These are phyloP conservation scores for Peterozyma xylosa DNA, from an alignment of 805 yeast species.

Conservation along the genomic window DNA sequence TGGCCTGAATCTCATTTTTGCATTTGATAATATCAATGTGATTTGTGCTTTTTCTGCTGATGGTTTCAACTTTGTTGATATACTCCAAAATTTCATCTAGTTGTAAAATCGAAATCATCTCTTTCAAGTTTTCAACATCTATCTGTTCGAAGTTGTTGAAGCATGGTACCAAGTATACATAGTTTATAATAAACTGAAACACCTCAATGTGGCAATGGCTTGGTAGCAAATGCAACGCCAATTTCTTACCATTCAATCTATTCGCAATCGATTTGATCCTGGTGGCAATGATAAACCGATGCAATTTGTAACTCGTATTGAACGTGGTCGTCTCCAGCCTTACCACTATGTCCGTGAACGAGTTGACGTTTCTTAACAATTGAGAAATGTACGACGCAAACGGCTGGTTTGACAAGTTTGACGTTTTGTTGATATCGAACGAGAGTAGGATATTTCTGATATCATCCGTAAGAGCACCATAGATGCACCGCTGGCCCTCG, in stretches of 20 bases:
- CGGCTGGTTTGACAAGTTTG: conserved; percentile 55
- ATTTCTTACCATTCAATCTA: conserved; percentile 12
- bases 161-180: conserved; percentile 17
- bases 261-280: conserved; percentile 24
- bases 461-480: conserved; percentile 67
- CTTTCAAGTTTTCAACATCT: conserved; percentile 20
- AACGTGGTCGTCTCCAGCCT: conserved; percentile 16
- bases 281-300: conserved; percentile 33
- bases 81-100: conserved; percentile 29
- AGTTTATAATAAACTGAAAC: conserved; percentile 23
- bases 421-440: conserved; percentile 61
- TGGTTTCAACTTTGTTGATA: conserved; percentile 20
- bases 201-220: conserved; percentile 19
- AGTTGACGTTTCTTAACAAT: conserved; percentile 21
- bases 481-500: conserved; percentile 70
- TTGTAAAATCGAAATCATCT: conserved; percentile 25
- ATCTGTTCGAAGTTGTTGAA: conserved; percentile 24
- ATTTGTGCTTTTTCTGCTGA: conserved; percentile 12
- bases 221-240: conserved; percentile 8
- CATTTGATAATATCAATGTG: conserved; percentile 18
- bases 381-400: conserved; percentile 65
- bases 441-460: conserved; percentile 52
- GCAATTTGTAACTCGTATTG: conserved; percentile 18
- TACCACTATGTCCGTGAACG: conserved; percentile 25
- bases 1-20: conserved; percentile 24